Evolutionary conservation across 2,329 filamentous ascomycete species (phyloP), one percentile per base, ranked within the genome.

Genomic region (Aspergillus pseudoglaucus): DNA sequence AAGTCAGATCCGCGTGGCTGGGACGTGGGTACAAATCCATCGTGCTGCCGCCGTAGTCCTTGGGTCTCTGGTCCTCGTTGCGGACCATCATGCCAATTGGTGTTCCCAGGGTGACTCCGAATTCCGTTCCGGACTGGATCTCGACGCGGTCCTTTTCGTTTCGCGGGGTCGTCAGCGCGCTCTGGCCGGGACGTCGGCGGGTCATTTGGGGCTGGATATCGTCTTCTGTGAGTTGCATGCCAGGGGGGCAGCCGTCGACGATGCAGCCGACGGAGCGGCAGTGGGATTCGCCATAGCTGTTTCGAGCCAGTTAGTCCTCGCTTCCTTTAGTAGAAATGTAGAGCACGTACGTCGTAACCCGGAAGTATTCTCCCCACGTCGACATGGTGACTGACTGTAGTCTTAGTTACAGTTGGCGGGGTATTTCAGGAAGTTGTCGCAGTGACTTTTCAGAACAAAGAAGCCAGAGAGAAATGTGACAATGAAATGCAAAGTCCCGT

Each of bases 161-260:
- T 58, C 93, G 83, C 15, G 91, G 91, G 1, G 93, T 97, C 2
- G 90, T 95, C 62, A 97, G 86, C 53, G 84, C 83, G 58, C 83
- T 88, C 72, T 98, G 91, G 40, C 91, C 91, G 4, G 91, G 91
- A 51, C 91, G 81, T 52, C 91, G 82, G 55, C 91, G 85, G 54
- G 86, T 94, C 81, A 97, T 88, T 73, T 96, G 90, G 43, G 90
- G 90, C 73, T 98, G 91, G 65, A 97, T 94, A 64, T 94, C 88
- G 47, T 75, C 77, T 71, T 95, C 90, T 53, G 82, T 86, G 68
- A 97, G 82, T 61, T 84, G 75, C 78, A 97, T 85, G 61, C 88
- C 88, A 12, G 93, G 90, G 32, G 91, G 93, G 64, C 83, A 87
- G 60, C 90, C 90, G 67, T 97, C 91, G 71, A 97, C 85, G 62